These are phyloP conservation scores for Cornus kousa DNA, from an alignment of 148 eudicot genomes.

Conservation along the genomic window DNA sequence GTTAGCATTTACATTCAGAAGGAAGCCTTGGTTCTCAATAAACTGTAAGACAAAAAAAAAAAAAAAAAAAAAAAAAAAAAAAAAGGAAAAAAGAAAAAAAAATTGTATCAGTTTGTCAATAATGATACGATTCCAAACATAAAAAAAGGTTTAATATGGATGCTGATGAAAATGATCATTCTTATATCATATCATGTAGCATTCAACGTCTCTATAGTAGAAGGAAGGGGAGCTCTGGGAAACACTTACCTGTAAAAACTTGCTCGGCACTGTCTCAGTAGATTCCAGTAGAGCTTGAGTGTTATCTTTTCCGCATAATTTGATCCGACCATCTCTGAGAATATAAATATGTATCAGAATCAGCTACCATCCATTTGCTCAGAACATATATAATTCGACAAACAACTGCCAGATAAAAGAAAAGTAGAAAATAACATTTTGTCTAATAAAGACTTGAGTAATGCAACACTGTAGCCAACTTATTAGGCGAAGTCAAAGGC, in stretches of 20 bases:
- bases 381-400: neutral
- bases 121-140: neutral
- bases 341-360: conserved; percentile 6
- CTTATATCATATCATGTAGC: neutral
- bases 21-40: conserved; percentile 66
- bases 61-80: conserved; percentile 23
- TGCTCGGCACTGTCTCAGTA: conserved; percentile 58
- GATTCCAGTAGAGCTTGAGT: conserved; percentile 72
- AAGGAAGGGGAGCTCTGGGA: neutral
- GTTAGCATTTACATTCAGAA: conserved; percentile 58
- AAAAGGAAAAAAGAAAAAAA: conserved; percentile 24
- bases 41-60: conserved; percentile 50
- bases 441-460: too few relatives aligned
- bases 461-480: too few relatives aligned
- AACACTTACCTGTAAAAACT: conserved; percentile 67
- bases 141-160: neutral
- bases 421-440: too few relatives aligned
- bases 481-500: too few relatives aligned
- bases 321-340: conserved; percentile 75
- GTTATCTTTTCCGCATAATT: conserved; percentile 76
- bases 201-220: neutral
- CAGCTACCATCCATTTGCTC: neutral
- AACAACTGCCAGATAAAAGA: too few relatives aligned
- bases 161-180: neutral
- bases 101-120: conserved; percentile 7